Conservation (phyloP, 176 grass and related monocot genomes). For the Tillandsia leiboldiana region DNA sequence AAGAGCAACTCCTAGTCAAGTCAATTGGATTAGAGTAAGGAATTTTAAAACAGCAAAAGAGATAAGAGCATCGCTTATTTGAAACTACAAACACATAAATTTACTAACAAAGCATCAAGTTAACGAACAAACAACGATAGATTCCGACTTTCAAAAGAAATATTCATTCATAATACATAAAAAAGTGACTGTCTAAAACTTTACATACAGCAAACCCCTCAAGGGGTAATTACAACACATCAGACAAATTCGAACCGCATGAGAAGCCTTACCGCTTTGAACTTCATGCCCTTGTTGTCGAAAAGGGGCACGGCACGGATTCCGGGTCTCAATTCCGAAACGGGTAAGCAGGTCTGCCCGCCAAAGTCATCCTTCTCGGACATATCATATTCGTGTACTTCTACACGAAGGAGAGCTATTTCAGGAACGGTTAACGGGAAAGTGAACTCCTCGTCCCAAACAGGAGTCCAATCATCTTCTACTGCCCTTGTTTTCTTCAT, state of each 20-base stretch:
- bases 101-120: too few relatives aligned
- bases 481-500: constrained; percentile 22
- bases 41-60: too few relatives aligned
- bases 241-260: constrained; percentile 18
- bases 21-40: too few relatives aligned
- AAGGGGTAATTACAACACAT: not conserved
- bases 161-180: too few relatives aligned
- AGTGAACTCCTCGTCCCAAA: constrained; percentile 22
- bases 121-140: too few relatives aligned
- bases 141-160: too few relatives aligned
- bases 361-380: constrained; percentile 27
- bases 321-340: constrained; percentile 21
- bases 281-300: constrained; percentile 6
- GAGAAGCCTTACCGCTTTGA: constrained; percentile 15
- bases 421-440: constrained; percentile 23
- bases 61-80: too few relatives aligned
- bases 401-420: constrained; percentile 15
- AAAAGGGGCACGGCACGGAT: constrained; percentile 20
- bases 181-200: too few relatives aligned
- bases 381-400: constrained; percentile 24
- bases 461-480: constrained; percentile 20
- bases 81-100: too few relatives aligned
- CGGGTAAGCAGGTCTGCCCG: constrained; percentile 21
- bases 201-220: not conserved
- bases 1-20: too few relatives aligned